Evolutionary conservation across 2,329 filamentous ascomycete species (phyloP).

Genomic region (Fusarium sp.): DNA sequence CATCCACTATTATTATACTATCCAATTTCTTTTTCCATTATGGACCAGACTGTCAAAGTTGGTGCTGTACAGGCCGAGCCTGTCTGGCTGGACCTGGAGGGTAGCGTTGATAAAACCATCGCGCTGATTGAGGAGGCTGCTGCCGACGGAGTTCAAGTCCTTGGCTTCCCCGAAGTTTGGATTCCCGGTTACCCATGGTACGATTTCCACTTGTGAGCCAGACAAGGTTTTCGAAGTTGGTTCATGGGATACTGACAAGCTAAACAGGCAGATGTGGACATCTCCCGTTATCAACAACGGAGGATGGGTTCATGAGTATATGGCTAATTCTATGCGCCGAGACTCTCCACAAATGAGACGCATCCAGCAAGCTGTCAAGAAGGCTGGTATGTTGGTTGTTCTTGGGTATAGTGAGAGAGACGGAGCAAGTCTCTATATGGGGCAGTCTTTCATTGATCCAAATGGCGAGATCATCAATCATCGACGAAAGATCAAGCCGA

Average conservation of each 20-base stretch:
- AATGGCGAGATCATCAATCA: neutral
- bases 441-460: constrained; percentile 4
- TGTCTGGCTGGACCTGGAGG: neutral
- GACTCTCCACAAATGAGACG: constrained; percentile 3
- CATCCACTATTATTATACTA: neutral
- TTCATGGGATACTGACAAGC: neutral
- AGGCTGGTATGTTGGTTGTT: neutral
- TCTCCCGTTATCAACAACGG: constrained; percentile 5
- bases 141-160: neutral
- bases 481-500: constrained; percentile 10
- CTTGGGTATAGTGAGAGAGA: constrained; percentile 10
- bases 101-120: constrained; percentile 7
- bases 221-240: rapidly evolving
- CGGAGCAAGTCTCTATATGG: constrained; percentile 7
- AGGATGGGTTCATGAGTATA: constrained; percentile 6
- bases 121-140: constrained; percentile 1
- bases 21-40: neutral
- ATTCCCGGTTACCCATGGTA: constrained; percentile 15
- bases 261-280: constrained; percentile 2
- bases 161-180: constrained; percentile 16
- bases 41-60: constrained; percentile 7
- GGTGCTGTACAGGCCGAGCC: constrained; percentile 2
- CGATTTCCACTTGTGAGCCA: neutral
- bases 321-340: constrained; percentile 3
- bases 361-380: constrained; percentile 5